Base-by-base conservation (phyloP, 805 yeast genomes). In the Candida gorgasii region DNA sequence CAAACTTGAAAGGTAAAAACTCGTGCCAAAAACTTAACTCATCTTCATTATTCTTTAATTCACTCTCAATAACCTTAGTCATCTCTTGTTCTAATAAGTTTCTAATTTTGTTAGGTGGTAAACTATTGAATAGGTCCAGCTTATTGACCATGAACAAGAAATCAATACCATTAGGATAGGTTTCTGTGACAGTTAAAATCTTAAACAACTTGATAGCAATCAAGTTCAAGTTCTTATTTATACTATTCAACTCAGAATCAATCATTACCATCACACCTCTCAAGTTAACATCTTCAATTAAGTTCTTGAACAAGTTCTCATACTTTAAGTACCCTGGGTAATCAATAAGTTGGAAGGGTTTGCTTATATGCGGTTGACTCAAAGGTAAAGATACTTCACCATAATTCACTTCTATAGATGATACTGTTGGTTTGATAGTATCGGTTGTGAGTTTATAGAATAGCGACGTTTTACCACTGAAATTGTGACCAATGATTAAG, bases 321-420 rank as follows among this genome's bases (percentile, higher is more conserved):
- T 90, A 78, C 62, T 88, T 89, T 42, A 76, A 66, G 63, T 86
- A 89, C n/a, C 97, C 97, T 2, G 99, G 99, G 48, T 81, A 81
- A 55, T 92, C 98, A 39, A 84, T 73, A 29, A 90, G 60, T 47
- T 74, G 78, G 55, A 47, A 70, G 22, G 50, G 43, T 67, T 75
- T 43, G 54, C 63, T 44, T 61, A 72, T 51, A 56, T 64, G 36
- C 48, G 66, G 41, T 37, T 56, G 61, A 29, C 72, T 49, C 33
- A 69, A 52, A 3, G 75, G 76, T 11, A 70, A 49, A n/a, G 45
- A 42, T 12, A 69, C 38, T 8, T 51, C 46, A 2, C 55, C 52
- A 37, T 56, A 44, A 44, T 65, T 69, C 4, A 69, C 65, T 31
- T 69, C 72, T 11, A 70, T 55, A 13, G 73, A 68, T 8, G 72